Evolutionary conservation across 352 stramenopile species (phyloP), one percentile per base, ranked within the genome.

Genomic region (Globisporangium spiculum): DNA sequence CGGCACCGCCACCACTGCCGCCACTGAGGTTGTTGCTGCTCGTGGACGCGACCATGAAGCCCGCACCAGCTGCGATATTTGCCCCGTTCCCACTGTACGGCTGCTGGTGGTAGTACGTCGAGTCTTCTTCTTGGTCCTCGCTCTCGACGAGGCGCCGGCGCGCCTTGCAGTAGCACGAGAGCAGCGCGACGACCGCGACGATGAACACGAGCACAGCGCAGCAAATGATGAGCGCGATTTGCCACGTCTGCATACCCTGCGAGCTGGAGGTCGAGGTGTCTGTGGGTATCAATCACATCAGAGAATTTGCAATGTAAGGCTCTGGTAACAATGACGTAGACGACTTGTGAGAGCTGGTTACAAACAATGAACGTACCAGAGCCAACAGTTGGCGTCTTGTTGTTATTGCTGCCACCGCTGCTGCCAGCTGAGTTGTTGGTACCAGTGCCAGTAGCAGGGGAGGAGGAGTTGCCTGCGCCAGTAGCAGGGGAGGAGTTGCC

Each of bases 141-240:
- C 84, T 84, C 61, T 85, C 79, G 53, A 81, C 72, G 32, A 88
- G 64, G 3, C 77, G 79, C 56, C 76, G 79, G 3, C 77, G 73
- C 16, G 79, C 77, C 64, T 84, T 83, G 68, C 79, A 88, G 68
- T 85, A 88, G 71, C 79, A 88, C 44, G 77, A 82, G 60, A 88
- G 71, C 60, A 88, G 72, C 64, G 79, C 77, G 22, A 85, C 72
- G 27, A 81, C 69, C 1, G 77, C 79, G 26, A 88, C 79, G 12
- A 71, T 75, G 57, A 88, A 88, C 24, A 83, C 72, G 56, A 88
- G 65, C 65, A 78, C 70, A 5, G 72, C 76, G 58, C 72, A 88
- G 72, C 77, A 88, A 64, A 88, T 88, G 65, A 88, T 88, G 14
- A 88, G 61, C 48, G 74, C 74, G 58, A 88, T 85, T 57, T 88